Conservation (phyloP, 345 rosid genomes). For the Corchorus capsularis region DNA sequence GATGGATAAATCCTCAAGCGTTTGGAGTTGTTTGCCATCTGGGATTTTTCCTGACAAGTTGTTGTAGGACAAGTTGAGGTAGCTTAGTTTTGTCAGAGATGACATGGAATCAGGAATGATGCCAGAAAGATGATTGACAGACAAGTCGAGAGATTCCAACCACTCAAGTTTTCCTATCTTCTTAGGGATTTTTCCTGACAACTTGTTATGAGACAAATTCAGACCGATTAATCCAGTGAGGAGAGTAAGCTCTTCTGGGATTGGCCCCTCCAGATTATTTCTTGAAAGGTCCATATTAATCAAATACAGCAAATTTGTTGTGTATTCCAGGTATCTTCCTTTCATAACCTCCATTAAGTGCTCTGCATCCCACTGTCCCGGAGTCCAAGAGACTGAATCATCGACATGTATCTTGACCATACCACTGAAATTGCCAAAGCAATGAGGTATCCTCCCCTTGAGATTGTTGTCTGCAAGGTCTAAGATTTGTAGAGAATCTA, state of each 20-base stretch:
- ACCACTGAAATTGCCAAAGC: constrained; percentile 18
- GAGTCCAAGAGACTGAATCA: too few species aligned
- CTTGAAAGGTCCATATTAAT: neutral
- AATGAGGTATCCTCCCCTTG: constrained; percentile 22
- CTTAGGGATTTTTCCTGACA: neutral
- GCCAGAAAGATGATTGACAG: neutral
- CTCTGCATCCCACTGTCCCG: neutral
- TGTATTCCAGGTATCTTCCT: neutral
- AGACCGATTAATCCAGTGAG: neutral
- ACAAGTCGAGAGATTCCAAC: neutral
- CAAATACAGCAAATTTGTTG: neutral
- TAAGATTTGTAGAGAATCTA: constrained; percentile 2
- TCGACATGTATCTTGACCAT: constrained; percentile 10
- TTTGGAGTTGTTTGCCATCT: neutral
- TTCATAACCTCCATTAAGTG: neutral
- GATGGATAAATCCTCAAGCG: neutral
- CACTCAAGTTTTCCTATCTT: neutral
- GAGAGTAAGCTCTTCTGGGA: neutral
- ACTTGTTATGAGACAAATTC: neutral
- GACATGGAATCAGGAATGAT: neutral
- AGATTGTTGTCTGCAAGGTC: constrained; percentile 23
- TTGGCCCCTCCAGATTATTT: neutral
- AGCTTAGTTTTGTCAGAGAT: neutral
- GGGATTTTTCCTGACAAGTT: neutral
- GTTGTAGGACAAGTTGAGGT: constrained; percentile 9